Base-by-base conservation (phyloP, 1,139 yeast genomes). In the Meyerozyma carpophila region DNA sequence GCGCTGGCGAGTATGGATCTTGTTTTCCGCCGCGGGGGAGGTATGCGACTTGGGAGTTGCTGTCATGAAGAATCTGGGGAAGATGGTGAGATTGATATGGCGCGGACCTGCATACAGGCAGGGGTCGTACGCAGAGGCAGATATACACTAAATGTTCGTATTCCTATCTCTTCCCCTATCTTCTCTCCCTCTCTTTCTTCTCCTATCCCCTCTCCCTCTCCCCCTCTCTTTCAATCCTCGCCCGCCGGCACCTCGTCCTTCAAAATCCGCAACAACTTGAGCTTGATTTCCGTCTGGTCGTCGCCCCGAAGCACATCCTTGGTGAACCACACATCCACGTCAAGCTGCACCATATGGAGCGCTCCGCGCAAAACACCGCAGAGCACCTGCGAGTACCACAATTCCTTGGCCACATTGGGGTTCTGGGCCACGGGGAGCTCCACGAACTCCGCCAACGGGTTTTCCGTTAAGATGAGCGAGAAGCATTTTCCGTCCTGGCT, bases 211-310 rank as follows among this genome's bases (percentile, higher is more conserved):
- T 29, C 32, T 11, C 13, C 32, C 13, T 9, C n/a, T 28, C 21
- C 21, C 9, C 14, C 7, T 13, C n/a, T n/a, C n/a, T n/a, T n/a
- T n/a, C 66, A 90, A 54, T 91, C 97, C 62, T 93, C 98, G 18
- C 98, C 98, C 7, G 95, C 95, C 8, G 98, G 98, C 39, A 93
- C 85, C 66, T 93, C 98, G 59, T 93, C 98, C 61, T 87, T 90
- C 53, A 93, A 68, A 5, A 89, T 77, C 56, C 76, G 82, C 43
- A 83, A 70, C 54, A 93, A 70, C 56, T 81, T 82, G 49, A 94
- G 79, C 50, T 84, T 75, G 47, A 93, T 65, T 57, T 91, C 98
- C 0, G 97, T 91, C 36, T 68, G 70, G 18, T 83, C 83, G 54
- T 90, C 94, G 0, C 98, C 98, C 48, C 91, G 78, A 45, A 93